Evolutionary conservation across 2,329 filamentous ascomycete genomes (phyloP).

Genomic region (Alternaria gaisen): DNA sequence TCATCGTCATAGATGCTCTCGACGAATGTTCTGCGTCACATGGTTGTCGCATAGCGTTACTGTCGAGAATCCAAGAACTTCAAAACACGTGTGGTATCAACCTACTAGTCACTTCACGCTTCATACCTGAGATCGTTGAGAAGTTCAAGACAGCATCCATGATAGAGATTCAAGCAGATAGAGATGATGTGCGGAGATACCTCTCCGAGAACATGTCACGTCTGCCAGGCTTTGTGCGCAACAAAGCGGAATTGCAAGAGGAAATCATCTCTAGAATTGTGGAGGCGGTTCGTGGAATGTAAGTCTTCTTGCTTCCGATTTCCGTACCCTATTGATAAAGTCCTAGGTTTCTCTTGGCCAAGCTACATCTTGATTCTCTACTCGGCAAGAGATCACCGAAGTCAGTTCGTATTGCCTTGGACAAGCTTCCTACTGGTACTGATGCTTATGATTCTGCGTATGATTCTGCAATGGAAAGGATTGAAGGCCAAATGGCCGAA

Average conservation of each 20-base stretch:
- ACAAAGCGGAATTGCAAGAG: not conserved
- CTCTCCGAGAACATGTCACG: not conserved
- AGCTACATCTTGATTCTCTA: not conserved
- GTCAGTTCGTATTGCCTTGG: not conserved
- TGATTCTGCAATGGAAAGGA: not conserved
- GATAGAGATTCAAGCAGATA: not conserved
- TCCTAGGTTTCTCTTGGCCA: not conserved
- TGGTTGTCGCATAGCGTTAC: not conserved
- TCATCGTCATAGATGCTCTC: not conserved
- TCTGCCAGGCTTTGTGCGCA: not conserved
- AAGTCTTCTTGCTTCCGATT: accelerated
- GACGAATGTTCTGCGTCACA: not conserved
- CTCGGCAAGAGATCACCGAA: not conserved
- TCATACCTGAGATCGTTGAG: too few relatives aligned
- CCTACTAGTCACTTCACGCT: too few relatives aligned
- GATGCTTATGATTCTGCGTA: not conserved
- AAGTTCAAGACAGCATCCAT: not conserved
- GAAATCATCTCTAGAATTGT: too few relatives aligned
- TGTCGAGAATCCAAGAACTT: not conserved
- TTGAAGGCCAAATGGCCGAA: not conserved
- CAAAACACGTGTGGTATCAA: not conserved
- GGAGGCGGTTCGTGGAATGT: too few relatives aligned
- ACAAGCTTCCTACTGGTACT: not conserved
- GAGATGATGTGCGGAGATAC: too few relatives aligned
- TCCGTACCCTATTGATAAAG: too few relatives aligned